These are phyloP conservation scores for Lactarius trivialis DNA, from an alignment of 768 basidiomycete species.

Conservation along the genomic window DNA sequence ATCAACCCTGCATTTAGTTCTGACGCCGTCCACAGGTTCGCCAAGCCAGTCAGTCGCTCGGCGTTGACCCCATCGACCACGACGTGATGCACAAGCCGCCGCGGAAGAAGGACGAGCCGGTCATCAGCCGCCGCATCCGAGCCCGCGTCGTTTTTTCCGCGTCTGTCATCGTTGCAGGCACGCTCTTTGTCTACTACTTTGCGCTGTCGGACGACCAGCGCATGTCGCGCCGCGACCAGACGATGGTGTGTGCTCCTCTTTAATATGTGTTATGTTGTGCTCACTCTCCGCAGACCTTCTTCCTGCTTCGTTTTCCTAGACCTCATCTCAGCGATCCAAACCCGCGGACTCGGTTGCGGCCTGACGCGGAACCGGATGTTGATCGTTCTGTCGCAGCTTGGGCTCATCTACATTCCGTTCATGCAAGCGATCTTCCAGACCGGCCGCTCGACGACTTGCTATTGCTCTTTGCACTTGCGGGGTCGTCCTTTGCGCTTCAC, in stretches of 20 bases:
- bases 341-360: constrained; percentile 83
- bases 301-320: constrained; percentile 97
- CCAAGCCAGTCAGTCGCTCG: constrained; percentile 93
- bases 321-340: constrained; percentile 90
- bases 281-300: constrained; percentile 75
- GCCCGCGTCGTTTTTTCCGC: constrained; percentile 89
- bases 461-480: constrained; percentile 63
- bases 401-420: constrained; percentile 82
- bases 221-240: constrained; percentile 85
- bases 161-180: constrained; percentile 86
- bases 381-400: constrained; percentile 71
- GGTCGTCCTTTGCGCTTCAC: constrained; percentile 59
- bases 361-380: constrained; percentile 86
- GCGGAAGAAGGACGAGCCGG: constrained; percentile 85
- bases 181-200: constrained; percentile 78
- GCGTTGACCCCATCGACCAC: constrained; percentile 93
- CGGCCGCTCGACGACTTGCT: constrained; percentile 57
- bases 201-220: constrained; percentile 71
- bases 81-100: constrained; percentile 91
- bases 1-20: not conserved
- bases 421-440: constrained; percentile 95
- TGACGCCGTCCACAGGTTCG: constrained; percentile 49
- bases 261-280: constrained; percentile 1
- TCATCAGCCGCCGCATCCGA: constrained; percentile 69
- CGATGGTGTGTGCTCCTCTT: constrained; percentile 57